Percentiles rank a stretch among this genome's conserved stretches.
phyloP scores from a whole-genome alignment of 805 yeast species.

The Yamadazyma paraphyllophila region DNA sequence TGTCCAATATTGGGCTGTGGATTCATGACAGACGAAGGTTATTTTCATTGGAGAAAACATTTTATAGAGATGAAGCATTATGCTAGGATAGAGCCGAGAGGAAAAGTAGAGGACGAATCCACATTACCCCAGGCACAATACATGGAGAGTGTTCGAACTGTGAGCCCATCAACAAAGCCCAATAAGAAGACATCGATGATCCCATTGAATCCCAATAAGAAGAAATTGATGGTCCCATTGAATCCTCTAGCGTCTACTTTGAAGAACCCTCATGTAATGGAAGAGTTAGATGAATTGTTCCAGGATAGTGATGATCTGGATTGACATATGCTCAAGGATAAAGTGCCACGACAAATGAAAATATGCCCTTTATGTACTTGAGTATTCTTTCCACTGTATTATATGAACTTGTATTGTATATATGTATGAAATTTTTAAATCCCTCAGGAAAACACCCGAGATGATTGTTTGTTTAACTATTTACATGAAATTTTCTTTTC shows the following conservation, averaged over 20 bases:
- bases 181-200: no score
- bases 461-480: background rate
- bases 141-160: no score
- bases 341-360: no score
- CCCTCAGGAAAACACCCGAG: background rate
- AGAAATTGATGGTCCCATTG: no score
- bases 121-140: no score
- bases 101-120: background rate
- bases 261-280: slow-evolving; percentile 8
- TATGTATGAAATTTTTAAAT: background rate
- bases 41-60: slow-evolving; percentile 29
- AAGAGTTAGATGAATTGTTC: slow-evolving; percentile 23
- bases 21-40: slow-evolving; percentile 34
- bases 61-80: slow-evolving; percentile 21
- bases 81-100: slow-evolving; percentile 8
- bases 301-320: slow-evolving; percentile 5
- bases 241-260: background rate
- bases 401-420: background rate
- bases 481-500: background rate
- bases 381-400: background rate
- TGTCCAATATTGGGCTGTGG: slow-evolving; percentile 44
- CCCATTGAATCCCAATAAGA: no score
- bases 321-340: no score
- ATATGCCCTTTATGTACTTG: no score
- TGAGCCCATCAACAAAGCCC: no score